Evolutionary conservation across 2,329 filamentous ascomycete species (phyloP).

Genomic region (Colletotrichum salicis): DNA sequence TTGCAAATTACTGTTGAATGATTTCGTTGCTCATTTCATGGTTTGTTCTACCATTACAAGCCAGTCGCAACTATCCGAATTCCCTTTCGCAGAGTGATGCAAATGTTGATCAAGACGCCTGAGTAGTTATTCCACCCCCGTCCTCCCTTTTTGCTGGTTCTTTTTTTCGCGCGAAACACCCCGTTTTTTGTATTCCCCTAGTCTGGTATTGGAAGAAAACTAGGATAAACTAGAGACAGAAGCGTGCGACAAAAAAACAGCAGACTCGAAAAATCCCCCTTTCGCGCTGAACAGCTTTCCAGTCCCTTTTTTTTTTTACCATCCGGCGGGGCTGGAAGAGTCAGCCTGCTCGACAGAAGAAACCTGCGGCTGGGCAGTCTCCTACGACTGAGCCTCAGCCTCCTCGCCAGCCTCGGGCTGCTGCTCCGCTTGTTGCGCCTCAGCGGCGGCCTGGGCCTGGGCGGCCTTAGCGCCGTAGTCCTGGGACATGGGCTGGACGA

Average conservation of each 20-base stretch:
- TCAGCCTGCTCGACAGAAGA: constrained; percentile 18
- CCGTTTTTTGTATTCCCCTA: constrained; percentile 22
- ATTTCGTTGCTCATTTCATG: constrained; percentile 39
- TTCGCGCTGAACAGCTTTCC: background rate
- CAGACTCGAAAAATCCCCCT: constrained; percentile 3
- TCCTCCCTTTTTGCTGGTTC: constrained; percentile 28
- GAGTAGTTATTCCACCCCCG: constrained; percentile 38
- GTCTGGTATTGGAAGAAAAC: constrained; percentile 26
- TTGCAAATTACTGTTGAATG: constrained; percentile 31
- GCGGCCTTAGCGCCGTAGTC: constrained; percentile 96
- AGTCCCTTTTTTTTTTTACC: background rate
- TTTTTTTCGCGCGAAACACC: constrained; percentile 23
- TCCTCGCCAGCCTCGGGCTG: constrained; percentile 67
- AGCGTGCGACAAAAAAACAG: constrained; percentile 16
- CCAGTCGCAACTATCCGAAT: constrained; percentile 38
- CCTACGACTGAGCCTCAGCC: constrained; percentile 59
- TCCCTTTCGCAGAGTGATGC: constrained; percentile 38
- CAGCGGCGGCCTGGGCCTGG: constrained; percentile 72
- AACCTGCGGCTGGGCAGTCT: constrained; percentile 39
- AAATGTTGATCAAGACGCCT: constrained; percentile 40
- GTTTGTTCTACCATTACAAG: constrained; percentile 38
- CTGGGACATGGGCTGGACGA: constrained; percentile 95
- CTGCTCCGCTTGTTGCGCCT: constrained; percentile 66
- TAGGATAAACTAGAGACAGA: constrained; percentile 10
- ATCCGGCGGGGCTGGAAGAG: constrained; percentile 7